Percentiles rank a stretch among this genome's conserved stretches.
phyloP scores from a whole-genome alignment of 2,329 filamentous ascomycete genomes.

The Pseudogymnoascus destructans region DNA sequence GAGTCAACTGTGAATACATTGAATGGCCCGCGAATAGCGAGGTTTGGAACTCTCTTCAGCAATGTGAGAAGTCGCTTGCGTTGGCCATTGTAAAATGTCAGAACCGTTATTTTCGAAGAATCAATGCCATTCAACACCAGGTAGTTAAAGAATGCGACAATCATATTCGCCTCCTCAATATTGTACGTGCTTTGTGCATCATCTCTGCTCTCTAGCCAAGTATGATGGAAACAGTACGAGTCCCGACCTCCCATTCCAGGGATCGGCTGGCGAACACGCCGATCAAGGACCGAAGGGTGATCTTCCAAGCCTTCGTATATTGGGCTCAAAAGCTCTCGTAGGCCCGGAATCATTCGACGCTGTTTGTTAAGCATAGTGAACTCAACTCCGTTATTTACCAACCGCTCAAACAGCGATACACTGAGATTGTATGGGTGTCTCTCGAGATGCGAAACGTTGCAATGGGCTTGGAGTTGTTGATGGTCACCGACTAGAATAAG shows the following conservation, averaged over 20 bases:
- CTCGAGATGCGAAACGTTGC: constrained; percentile 40
- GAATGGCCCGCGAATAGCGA: constrained; percentile 24
- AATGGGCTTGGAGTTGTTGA: constrained; percentile 50
- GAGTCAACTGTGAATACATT: constrained; percentile 75
- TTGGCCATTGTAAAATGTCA: constrained; percentile 86
- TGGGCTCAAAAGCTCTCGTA: constrained; percentile 40
- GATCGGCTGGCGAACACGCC: constrained; percentile 39
- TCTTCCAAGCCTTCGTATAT: constrained; percentile 49
- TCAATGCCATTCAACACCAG: constrained; percentile 54
- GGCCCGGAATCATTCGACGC: constrained; percentile 57
- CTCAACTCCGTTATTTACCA: constrained; percentile 44
- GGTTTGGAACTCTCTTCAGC: constrained; percentile 30
- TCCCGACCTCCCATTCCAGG: constrained; percentile 49
- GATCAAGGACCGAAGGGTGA: constrained; percentile 40
- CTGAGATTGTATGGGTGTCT: constrained; percentile 45
- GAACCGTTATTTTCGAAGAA: constrained; percentile 53
- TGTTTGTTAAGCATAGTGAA: constrained; percentile 45
- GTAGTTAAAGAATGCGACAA: constrained; percentile 59
- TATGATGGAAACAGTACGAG: constrained; percentile 50
- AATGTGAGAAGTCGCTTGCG: constrained; percentile 46
- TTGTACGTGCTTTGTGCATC: constrained; percentile 57
- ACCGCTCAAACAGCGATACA: constrained; percentile 55
- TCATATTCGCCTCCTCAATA: constrained; percentile 58
- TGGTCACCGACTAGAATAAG: constrained; percentile 59
- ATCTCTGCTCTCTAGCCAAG: constrained; percentile 51